Percentiles rank a stretch among this genome's conserved stretches.
These are phyloP conservation scores for Xylariaceae sp. DNA, from an alignment of 2,329 filamentous ascomycete species.

Conservation along the genomic window DNA sequence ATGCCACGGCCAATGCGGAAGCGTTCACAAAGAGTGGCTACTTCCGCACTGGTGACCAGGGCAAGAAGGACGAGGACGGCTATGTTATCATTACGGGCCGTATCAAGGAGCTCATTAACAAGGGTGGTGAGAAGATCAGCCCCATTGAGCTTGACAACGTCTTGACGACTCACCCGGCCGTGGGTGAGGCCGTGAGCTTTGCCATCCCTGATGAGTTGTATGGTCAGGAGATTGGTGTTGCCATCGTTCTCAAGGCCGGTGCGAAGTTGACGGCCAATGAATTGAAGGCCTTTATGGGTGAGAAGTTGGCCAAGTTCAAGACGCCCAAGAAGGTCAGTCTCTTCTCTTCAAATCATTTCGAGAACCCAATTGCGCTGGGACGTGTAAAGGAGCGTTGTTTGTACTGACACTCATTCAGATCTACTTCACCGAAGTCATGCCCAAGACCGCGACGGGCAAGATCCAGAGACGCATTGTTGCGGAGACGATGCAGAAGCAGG, in stretches of 20 bases:
- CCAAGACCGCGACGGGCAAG: constrained; percentile 89
- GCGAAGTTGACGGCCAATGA: constrained; percentile 52
- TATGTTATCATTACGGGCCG: constrained; percentile 84
- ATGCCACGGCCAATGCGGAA: constrained; percentile 66
- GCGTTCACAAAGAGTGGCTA: constrained; percentile 72
- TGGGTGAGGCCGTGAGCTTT: constrained; percentile 77
- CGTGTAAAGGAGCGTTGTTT: not conserved
- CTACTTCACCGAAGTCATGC: constrained; percentile 79
- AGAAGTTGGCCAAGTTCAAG: constrained; percentile 77
- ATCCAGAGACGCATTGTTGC: constrained; percentile 83
- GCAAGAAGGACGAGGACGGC: constrained; percentile 71
- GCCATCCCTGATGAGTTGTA: constrained; percentile 77
- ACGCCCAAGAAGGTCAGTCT: constrained; percentile 68
- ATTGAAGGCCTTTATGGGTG: constrained; percentile 62
- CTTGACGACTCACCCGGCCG: constrained; percentile 64
- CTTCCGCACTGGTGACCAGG: constrained; percentile 85
- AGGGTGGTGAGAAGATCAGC: constrained; percentile 84
- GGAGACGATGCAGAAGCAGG: constrained; percentile 73
- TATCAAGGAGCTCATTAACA: constrained; percentile 91
- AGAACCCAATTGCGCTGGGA: constrained; percentile 1
- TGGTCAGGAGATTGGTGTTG: constrained; percentile 74
- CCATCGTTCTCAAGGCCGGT: constrained; percentile 66
- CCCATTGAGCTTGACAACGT: constrained; percentile 85
- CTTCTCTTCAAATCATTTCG: not conserved
- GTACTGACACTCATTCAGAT: constrained; percentile 43